Evolutionary conservation across 192 early-diverging fungal species (phyloP), one percentile per base, ranked within the genome.

Genomic region (Rhizoclosmatium sp.): DNA sequence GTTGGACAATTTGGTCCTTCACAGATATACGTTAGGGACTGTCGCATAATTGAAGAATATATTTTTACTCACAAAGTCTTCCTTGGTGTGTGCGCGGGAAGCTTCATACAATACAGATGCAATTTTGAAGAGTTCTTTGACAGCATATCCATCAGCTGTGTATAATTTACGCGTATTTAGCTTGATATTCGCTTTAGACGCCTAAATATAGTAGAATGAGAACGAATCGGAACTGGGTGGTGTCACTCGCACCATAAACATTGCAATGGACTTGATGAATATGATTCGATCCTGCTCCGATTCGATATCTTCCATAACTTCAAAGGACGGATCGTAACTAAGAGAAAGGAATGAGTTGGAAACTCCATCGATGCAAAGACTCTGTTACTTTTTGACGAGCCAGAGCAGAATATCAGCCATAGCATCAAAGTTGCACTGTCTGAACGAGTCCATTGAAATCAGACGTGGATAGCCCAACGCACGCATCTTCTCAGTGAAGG

Each of bases 361-460:
- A 46, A 70, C 23, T 12, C 64, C 10, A 31, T 65, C 64, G 23
- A 65, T n/a, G 1, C 19, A 40, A 42, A 10, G 47, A 23, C 39
- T 69, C 21, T 19, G 58, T 7, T 80, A 88, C 87, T 78, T 88
- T 77, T 84, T 88, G 42, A 87, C 81, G 12, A 89, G 86, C 88
- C 88, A 89, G 7, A 78, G 73, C 48, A 89, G 81, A 39, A 85
- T 84, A 48, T 88, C 82, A 5, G 85, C 81, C 42, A 88, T 80
- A 2, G 85, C 65, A 2, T 85, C 85, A 80, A 89, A 89, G 60
- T 88, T 88, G 41, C 85, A 87, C 16, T 75, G 73, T 46, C 88
- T 69, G 75, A 89, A 89, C 10, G 80, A 76, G 69, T 89, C 88
- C 71, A 89, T 82, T 4, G 88, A 89, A 41, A 89, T 81, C 19